Base-by-base conservation (phyloP, 1,284 basidiomycete species). In the Puccinia horiana region DNA sequence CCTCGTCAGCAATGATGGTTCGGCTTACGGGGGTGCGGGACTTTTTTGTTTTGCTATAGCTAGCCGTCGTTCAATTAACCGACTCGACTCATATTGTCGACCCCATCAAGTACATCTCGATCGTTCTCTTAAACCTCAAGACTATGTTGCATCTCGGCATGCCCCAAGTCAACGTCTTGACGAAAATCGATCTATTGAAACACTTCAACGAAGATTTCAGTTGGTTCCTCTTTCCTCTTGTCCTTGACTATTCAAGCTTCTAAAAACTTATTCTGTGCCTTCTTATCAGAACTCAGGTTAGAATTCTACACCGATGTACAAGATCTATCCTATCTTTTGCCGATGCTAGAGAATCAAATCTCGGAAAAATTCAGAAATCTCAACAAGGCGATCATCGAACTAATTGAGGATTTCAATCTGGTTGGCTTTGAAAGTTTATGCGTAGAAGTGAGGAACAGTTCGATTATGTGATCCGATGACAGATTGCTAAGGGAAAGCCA, bases 271-370 rank as follows among this genome's bases (percentile, higher is more conserved):
- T 35, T 49, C 44, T 63, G 4, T 23, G 1, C 72, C 23, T 63
- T 52, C 29, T 52, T 40, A 26, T 40, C 42, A 96, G 95, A 95
- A 54, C 98, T 99, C 89, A 97, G 96, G 85, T 91, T 99, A 61
- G 94, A 96, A 84, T 99, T 94, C 87, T 99, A 99, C 87, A 98
- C 97, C 58, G 94, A 99, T 87, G 96, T 97, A 0, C 95, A 98
- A 88, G 96, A 99, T 87, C 89, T 99, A 0, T 92, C 92, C 0
- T 93, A 98, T 87, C 91, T 99, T 8, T 90, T 94, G 84, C 93
- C 92, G 82, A 89, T 91, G 0, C 90, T 98, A 26, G 86, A 88
- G 37, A 82, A 82, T 14, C 83, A 84, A 65, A 84, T 84, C 9
- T 72, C 63, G 9, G 67, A 56, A 9, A 83, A 78, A 80, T 96